Base-by-base conservation (phyloP, 2,329 filamentous ascomycete species). In the Lizonia empirigonia region DNA sequence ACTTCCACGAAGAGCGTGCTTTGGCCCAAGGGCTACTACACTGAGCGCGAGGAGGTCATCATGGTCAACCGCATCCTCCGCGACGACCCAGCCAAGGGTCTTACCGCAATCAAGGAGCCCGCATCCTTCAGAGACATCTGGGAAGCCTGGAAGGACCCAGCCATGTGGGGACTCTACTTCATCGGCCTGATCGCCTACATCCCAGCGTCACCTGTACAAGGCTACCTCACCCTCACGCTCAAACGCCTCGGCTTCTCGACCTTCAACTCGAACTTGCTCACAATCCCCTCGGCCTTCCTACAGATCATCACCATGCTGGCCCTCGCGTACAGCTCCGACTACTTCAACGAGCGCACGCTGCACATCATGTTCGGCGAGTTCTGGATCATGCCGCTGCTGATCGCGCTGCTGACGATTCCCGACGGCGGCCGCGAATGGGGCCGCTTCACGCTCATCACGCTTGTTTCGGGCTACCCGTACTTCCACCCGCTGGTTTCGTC, bases 1-100 rank as follows among this genome's bases (percentile, higher is more conserved):
- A 86, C 84, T 0, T 52, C 49, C 13, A 69, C 65, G 2, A 67
- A 62, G 19, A 63, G 55, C n/a, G 49, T 63, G 5, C 53, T 68
- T 7, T 67, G 60, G 59, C 83, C 82, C 32, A 67, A 80, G 10
- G 85, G 85, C 8, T 87, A 85, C 85, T 87, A 86, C 68, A 83
- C 74, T 0, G 85, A 87, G 62, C 78, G 79, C 5, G 83, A 89
- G 62, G 86, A 89, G 61, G 78, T 82, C 42, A 88, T 89, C 64
- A 84, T 89, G 80, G 79, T 86, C 32, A 89, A 88, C 66, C 79
- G 80, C 20, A 76, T 85, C 22, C 73, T 82, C 16, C 76, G 80
- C n/a, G 80, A 82, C 45, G 80, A 82, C 46, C 79, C 80, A 1
- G 76, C 76, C 44, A 84, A 84, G 59, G 80, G 80, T 15, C 76